Evolutionary conservation across 768 basidiomycete genomes (phyloP).

Genomic region (Plicaturopsis crispa): DNA sequence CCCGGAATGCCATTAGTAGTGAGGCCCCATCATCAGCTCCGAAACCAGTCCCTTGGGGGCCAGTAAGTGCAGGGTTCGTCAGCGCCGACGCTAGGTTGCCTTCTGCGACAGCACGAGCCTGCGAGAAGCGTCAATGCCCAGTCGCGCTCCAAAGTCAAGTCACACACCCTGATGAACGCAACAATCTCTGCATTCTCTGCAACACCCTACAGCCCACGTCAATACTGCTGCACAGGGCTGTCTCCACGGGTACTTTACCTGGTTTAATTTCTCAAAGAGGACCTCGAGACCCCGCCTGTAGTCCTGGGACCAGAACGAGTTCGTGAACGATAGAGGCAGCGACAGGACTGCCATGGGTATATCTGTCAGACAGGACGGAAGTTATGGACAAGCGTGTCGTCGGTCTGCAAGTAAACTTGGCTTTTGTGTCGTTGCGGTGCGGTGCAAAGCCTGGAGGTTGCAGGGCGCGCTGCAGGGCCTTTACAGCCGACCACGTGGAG

Average conservation of each 20-base stretch:
- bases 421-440: background rate
- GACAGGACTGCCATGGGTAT: constrained; percentile 76
- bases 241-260: too few relatives aligned
- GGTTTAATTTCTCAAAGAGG: constrained; percentile 68
- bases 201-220: constrained; percentile 49
- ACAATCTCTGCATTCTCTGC: constrained; percentile 80
- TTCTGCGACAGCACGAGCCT: constrained; percentile 75
- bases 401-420: constrained; percentile 1
- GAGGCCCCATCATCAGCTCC: constrained; percentile 81
- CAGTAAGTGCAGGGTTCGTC: constrained; percentile 29
- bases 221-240: too few relatives aligned
- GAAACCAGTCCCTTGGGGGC: constrained; percentile 51
- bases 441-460: constrained; percentile 5
- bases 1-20: constrained; percentile 69
- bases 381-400: background rate
- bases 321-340: constrained; percentile 81
- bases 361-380: background rate
- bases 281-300: constrained; percentile 79
- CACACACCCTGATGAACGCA: constrained; percentile 70
- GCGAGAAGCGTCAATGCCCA: background rate
- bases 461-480: too few relatives aligned
- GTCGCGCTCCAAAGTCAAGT: background rate
- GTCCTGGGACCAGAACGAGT: constrained; percentile 95
- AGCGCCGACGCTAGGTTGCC: constrained; percentile 53
- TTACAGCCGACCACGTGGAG: too few relatives aligned